Evolutionary conservation across 176 grass and related monocot species (phyloP).

Genomic region (Oryza punctata): DNA sequence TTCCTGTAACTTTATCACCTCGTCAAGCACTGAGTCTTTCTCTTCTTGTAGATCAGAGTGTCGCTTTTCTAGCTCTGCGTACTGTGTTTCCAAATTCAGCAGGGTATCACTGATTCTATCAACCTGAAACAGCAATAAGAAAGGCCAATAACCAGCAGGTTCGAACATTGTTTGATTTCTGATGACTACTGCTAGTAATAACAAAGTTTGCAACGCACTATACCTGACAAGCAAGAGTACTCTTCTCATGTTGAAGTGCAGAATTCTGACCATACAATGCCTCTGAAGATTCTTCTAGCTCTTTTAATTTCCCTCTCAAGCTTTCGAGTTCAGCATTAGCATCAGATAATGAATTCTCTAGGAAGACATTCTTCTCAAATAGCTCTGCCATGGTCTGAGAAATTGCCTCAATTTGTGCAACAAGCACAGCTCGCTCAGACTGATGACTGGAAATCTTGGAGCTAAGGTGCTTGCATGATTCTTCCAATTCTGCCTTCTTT

Average conservation of each 20-base stretch:
- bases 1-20: slow-evolving; percentile 66
- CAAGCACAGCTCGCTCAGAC: slow-evolving; percentile 59
- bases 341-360: slow-evolving; percentile 83
- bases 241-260: slow-evolving; percentile 58
- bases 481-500: slow-evolving; percentile 54
- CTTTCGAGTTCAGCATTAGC: slow-evolving; percentile 66
- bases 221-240: slow-evolving; percentile 72
- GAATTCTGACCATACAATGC: slow-evolving; percentile 56
- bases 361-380: slow-evolving; percentile 58
- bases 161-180: neutral
- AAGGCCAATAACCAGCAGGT: slow-evolving; percentile 15
- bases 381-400: slow-evolving; percentile 68
- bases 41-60: slow-evolving; percentile 63
- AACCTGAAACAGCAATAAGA: slow-evolving; percentile 61
- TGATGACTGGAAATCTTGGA: slow-evolving; percentile 52
- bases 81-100: slow-evolving; percentile 59
- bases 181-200: slow-evolving; percentile 17
- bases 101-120: slow-evolving; percentile 61
- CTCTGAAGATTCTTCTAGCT: slow-evolving; percentile 54
- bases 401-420: slow-evolving; percentile 58
- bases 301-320: slow-evolving; percentile 57
- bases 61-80: slow-evolving; percentile 55
- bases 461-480: slow-evolving; percentile 61
- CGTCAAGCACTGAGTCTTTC: slow-evolving; percentile 55
- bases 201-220: neutral